A percentile compares a stretch with the other conserved stretches of the same genome.
Evolutionary conservation across 73 alveolate genomes (phyloP).

Genomic region (Paramecium tetraurelia): DNA sequence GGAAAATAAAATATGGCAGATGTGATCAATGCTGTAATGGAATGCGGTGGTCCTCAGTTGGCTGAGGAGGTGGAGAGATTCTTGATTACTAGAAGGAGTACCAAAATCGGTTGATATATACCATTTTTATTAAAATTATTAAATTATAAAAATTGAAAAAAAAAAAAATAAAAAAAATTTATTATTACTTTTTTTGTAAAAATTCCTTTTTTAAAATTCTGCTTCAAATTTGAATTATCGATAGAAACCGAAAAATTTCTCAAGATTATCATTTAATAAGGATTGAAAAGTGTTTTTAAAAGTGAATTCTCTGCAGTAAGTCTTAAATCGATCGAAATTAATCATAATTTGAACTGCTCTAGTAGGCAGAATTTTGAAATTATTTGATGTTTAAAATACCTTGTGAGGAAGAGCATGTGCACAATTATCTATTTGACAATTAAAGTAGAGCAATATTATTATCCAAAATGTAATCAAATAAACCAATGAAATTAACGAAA

Average conservation of each 20-base stretch:
- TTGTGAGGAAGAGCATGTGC: conserved; percentile 13
- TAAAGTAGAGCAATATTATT: neutral
- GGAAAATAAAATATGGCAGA: conserved; percentile 23
- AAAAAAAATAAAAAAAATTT: neutral
- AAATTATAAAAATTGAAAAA: neutral
- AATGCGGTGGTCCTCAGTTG: neutral
- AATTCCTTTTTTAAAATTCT: neutral
- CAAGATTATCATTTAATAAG: neutral
- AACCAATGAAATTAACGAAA: conserved; percentile 28
- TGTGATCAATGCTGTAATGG: conserved; percentile 7
- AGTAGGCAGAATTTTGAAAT: conserved; percentile 1
- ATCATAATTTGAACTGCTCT: neutral
- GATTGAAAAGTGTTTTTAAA: neutral
- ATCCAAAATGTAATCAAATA: neutral
- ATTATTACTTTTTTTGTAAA: neutral
- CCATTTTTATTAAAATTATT: neutral
- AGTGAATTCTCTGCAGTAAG: neutral
- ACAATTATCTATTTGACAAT: neutral
- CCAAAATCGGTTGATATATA: neutral
- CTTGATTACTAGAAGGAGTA: neutral
- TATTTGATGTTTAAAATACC: neutral
- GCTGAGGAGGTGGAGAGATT: conserved; percentile 1
- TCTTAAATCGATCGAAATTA: neutral
- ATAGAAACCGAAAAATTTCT: neutral
- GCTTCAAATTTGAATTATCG: neutral